Percentiles rank a stretch among this genome's conserved stretches.
These are phyloP conservation scores for Talaromyces sp. DNA, from an alignment of 2,329 filamentous ascomycete species.

Conservation along the genomic window DNA sequence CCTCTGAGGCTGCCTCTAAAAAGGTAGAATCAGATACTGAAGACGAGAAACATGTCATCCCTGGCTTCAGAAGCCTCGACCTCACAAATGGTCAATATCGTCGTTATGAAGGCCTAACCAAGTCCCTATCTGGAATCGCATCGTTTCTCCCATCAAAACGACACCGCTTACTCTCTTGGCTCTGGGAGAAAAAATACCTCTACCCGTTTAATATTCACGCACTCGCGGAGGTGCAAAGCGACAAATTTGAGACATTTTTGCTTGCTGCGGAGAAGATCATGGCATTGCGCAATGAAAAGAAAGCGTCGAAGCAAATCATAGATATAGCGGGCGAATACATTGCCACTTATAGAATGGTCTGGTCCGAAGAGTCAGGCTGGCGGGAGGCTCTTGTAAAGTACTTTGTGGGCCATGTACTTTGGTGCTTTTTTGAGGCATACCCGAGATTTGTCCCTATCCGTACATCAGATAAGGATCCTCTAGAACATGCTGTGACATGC, in stretches of 20 bases:
- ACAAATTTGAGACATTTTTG: slow-evolving; percentile 3
- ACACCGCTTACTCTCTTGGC: too few relatives aligned
- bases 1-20: too few relatives aligned
- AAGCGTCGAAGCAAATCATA: background rate
- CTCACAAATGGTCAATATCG: too few relatives aligned
- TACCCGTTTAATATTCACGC: too few relatives aligned
- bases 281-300: background rate
- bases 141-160: too few relatives aligned
- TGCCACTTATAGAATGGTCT: background rate
- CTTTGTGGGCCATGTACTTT: slow-evolving; percentile 9
- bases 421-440: slow-evolving; percentile 14
- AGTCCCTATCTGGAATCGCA: too few relatives aligned
- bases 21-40: too few relatives aligned
- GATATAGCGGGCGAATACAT: slow-evolving; percentile 3
- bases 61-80: too few relatives aligned
- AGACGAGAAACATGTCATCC: too few relatives aligned
- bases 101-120: too few relatives aligned
- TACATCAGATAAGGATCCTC: background rate
- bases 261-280: slow-evolving; percentile 6
- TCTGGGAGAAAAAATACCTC: too few relatives aligned
- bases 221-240: background rate
- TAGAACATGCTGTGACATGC: background rate
- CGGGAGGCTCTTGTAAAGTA: background rate
- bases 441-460: background rate
- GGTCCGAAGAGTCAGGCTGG: background rate